Evolutionary conservation across 345 rosid genomes (phyloP), one percentile per base, ranked within the genome.

Genomic region (Brassica nigra): DNA sequence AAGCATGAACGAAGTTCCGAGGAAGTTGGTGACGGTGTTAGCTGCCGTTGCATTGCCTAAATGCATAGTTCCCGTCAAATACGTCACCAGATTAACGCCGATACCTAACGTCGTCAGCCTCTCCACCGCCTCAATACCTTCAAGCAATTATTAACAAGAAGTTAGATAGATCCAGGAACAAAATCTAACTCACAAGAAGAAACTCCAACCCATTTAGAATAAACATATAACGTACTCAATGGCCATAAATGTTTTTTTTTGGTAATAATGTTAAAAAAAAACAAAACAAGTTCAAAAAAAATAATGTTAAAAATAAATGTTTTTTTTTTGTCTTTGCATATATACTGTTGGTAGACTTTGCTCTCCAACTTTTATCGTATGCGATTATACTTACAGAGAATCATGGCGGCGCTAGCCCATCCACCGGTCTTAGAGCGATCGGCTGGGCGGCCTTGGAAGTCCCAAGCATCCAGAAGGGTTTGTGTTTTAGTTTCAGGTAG

Each of bases 1-100:
- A 33, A 95, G 89, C 98, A 95, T 90, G 87, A 95, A 95, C 52
- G 99, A 90, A 58, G 97, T 92, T 77, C 99, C 99, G 0, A 92
- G 76, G 87, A 95, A 95, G 83, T 95, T 91, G 71, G 99, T 95
- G 75, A 90, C 94, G 36, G 85, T 86, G 86, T 89, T 95, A 36
- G 99, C 99, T 1, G 98, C 83, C 16, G 87, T 78, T 47, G 99
- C 97, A 86, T 89, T 95, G 66, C 93, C 89, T 37, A 95, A 71
- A 80, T 95, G 98, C 99, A 95, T 92, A 59, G 93, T 93, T 9
- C 86, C 90, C 14, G 96, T 95, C 88, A 92, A 31, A 82, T 95
- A 95, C 3, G 98, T 95, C 81, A 95, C 99, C 78, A 95, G 71
- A 64, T 95, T 95, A 52, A 95, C 98, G 3, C 92, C 99, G 9